Evolutionary conservation across 176 grass and related monocot species (phyloP).

Genomic region (Pontederia paniculata): DNA sequence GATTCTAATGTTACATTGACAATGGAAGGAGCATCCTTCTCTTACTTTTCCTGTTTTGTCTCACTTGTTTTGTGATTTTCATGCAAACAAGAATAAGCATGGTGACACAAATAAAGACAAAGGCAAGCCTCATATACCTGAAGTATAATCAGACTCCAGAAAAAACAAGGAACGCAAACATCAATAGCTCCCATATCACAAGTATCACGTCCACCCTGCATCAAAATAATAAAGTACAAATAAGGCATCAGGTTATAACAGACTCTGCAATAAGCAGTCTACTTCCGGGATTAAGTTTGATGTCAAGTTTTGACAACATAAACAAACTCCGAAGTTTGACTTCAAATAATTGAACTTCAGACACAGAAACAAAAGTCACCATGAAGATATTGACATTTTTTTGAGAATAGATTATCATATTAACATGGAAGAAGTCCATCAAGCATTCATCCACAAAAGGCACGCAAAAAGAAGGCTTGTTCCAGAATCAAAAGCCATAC

Average conservation of each 20-base stretch:
- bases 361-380: no score
- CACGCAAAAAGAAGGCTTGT: no score
- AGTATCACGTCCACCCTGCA: slow-evolving; percentile 36
- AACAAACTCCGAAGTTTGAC: no score
- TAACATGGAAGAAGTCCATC: no score
- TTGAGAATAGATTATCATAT: no score
- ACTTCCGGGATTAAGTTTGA: no score
- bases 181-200: slow-evolving; percentile 42
- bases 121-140: slow-evolving; percentile 28
- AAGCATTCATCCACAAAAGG: no score
- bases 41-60: slow-evolving; percentile 29
- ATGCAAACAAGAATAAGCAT: slow-evolving; percentile 28
- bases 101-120: slow-evolving; percentile 27
- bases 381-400: no score
- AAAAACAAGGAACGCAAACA: slow-evolving; percentile 37
- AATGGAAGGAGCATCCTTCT: slow-evolving; percentile 42
- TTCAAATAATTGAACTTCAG: no score
- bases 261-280: no score
- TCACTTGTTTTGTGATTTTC: slow-evolving; percentile 33
- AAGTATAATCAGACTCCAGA: slow-evolving; percentile 42
- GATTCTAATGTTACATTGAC: slow-evolving; percentile 25
- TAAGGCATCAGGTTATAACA: not conserved
- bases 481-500: no score
- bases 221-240: not conserved
- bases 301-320: no score